Base-by-base conservation (phyloP, 768 basidiomycete species). In the Tylopilus sp. region DNA sequence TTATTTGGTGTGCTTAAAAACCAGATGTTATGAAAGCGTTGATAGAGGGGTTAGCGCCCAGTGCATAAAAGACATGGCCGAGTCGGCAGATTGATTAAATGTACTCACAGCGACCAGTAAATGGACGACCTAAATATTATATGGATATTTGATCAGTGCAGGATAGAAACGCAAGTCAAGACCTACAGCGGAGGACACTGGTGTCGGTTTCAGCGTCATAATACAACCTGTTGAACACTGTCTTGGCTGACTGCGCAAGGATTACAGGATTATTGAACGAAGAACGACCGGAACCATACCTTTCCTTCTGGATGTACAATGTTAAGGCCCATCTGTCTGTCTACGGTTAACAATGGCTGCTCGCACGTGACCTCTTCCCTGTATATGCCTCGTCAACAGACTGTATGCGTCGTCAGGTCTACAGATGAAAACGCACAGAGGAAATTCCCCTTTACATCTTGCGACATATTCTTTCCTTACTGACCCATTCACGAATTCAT, bases 231-330 rank as follows among this genome's bases (percentile, higher is more conserved):
- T 79, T 85, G 72, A 99, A 98, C 6, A 92, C 79, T 0, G 97
- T 99, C 68, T 89, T 89, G 1, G 96, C 91, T 17, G 79, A 80
- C 92, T 97, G 61, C 29, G 34, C 22, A 11, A 29, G 19, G 1
- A 48, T 50, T 33, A 19, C 19, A 17, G 17, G 47, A 30, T 29
- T 31, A 14, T 9, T 25, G 7, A 21, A 51, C 26, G 28, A 5
- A 21, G 5, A 50, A 8, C 12, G 3, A 31, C 10, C 36, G 24
- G 24, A 29, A 17, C 45, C 71, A 33, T 62, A 92, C 93, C 79
- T 98, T 94, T 38, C 97, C 97, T 52, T 95, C 85, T 0, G 95
- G 92, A 64, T 97, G 92, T 16, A 98, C 91, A 47, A 98, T 87
- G 55, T 98, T 98, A 42, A 99, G 71, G 4, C 97, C 97, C 86